These are phyloP conservation scores for Musa troglodytarum DNA, from an alignment of 176 grass and related monocot species.

Conservation along the genomic window DNA sequence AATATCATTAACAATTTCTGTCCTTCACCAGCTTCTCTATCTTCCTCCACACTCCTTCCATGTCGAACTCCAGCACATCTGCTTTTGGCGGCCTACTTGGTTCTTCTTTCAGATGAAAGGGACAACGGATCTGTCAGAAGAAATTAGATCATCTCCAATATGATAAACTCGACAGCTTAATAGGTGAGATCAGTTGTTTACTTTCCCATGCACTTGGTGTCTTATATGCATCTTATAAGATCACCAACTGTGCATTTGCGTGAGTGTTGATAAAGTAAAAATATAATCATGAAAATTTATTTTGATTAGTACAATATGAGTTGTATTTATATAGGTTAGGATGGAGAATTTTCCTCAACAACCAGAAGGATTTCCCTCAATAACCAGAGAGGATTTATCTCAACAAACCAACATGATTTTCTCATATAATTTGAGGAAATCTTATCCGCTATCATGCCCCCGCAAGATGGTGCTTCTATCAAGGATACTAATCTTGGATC, in stretches of 20 bases:
- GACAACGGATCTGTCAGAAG: slow-evolving; percentile 52
- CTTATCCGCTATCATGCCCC: no score
- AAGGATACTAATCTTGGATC: no score
- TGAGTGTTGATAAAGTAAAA: slow-evolving; percentile 3
- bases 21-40: slow-evolving; percentile 62
- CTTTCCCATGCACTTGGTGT: neutral
- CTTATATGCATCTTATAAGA: no score
- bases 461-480: no score
- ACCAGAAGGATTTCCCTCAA: no score
- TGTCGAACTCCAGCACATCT: slow-evolving; percentile 61
- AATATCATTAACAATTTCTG: slow-evolving; percentile 50
- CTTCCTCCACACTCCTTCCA: slow-evolving; percentile 74
- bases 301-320: no score
- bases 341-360: no score
- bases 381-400: no score
- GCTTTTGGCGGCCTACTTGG: slow-evolving; percentile 46
- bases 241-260: slow-evolving; percentile 47
- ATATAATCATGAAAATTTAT: no score
- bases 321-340: no score
- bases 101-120: slow-evolving; percentile 55
- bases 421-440: no score
- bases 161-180: neutral
- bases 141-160: neutral
- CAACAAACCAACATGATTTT: no score
- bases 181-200: neutral